A percentile compares a stretch with the other conserved stretches of the same genome.
Conservation (phyloP, 2,329 filamentous ascomycete species). For the Talaromyces sp. region DNA sequence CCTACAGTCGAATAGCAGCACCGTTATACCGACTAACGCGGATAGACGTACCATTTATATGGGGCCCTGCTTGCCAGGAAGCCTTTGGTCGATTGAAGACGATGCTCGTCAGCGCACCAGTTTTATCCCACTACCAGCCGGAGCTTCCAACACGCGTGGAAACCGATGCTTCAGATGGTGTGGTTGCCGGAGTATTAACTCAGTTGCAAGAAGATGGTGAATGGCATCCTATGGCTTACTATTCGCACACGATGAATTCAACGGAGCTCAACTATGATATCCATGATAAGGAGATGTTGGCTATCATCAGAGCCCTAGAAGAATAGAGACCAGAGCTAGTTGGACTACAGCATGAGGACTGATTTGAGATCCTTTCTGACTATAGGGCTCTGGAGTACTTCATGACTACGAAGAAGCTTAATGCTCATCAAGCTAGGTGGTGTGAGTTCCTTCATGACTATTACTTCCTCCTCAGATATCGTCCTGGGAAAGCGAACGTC, state of each 20-base stretch:
- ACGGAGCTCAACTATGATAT: neutral
- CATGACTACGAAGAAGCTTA: neutral
- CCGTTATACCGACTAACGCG: neutral
- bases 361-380: neutral
- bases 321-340: neutral
- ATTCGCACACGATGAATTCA: neutral
- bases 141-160: neutral
- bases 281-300: neutral
- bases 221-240: neutral
- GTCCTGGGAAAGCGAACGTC: too few species aligned
- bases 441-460: neutral
- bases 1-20: neutral
- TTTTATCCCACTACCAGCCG: neutral
- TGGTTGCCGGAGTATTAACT: neutral
- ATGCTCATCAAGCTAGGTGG: neutral
- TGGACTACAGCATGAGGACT: neutral
- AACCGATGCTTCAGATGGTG: constrained; percentile 1
- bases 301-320: neutral
- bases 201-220: neutral
- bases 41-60: too few species aligned
- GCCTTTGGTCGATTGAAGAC: neutral
- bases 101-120: neutral
- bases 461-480: too few species aligned
- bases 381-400: too few species aligned
- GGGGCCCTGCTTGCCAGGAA: neutral